These are phyloP conservation scores for Schrenkiella parvula DNA, from an alignment of 345 rosid species.

Conservation along the genomic window DNA sequence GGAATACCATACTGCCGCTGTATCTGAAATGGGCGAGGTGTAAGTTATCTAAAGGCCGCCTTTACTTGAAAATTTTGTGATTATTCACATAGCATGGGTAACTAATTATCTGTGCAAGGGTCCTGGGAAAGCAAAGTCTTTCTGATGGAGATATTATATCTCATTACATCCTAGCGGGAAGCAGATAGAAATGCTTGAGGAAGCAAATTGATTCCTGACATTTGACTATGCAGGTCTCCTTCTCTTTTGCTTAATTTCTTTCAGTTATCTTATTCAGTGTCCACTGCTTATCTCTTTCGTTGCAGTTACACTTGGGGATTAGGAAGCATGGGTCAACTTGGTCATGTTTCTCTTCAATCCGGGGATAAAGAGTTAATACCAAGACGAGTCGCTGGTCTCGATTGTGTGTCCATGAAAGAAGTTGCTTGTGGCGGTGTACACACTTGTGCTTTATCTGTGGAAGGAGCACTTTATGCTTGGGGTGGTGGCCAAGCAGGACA, in stretches of 20 bases:
- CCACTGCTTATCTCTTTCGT: slow-evolving; percentile 29
- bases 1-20: slow-evolving; percentile 92
- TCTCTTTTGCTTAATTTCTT: slow-evolving; percentile 34
- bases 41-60: slow-evolving; percentile 65
- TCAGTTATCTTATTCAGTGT: slow-evolving; percentile 23
- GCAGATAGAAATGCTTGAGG: slow-evolving; percentile 60
- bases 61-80: slow-evolving; percentile 42
- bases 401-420: slow-evolving; percentile 56
- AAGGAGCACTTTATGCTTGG: slow-evolving; percentile 95
- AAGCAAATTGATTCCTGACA: slow-evolving; percentile 48
- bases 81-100: slow-evolving; percentile 47
- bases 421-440: slow-evolving; percentile 94
- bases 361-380: slow-evolving; percentile 92
- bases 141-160: slow-evolving; percentile 42
- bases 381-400: slow-evolving; percentile 84
- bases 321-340: slow-evolving; percentile 93
- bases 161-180: slow-evolving; percentile 27
- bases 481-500: slow-evolving; percentile 94
- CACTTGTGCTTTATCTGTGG: slow-evolving; percentile 71
- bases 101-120: slow-evolving; percentile 43
- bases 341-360: slow-evolving; percentile 85
- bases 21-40: slow-evolving; percentile 94
- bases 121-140: slow-evolving; percentile 39
- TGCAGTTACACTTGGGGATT: slow-evolving; percentile 94
- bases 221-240: slow-evolving; percentile 63